Conservation (phyloP, 768 basidiomycete genomes). For the Phanerochaete sordida region DNA sequence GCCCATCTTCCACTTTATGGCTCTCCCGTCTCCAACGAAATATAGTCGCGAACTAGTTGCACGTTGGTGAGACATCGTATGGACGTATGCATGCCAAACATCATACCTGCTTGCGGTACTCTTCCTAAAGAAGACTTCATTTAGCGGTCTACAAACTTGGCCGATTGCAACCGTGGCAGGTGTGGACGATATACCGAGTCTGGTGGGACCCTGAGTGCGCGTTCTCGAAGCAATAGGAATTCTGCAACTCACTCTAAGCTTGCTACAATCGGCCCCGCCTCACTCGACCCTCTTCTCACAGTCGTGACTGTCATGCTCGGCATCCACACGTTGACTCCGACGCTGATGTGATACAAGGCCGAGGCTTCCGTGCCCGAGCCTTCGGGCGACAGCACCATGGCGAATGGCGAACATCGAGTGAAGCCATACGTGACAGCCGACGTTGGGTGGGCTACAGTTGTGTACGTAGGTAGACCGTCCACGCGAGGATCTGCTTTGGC, state of each 20-base stretch:
- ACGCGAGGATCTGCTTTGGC: not conserved
- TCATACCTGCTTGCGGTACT: conserved; percentile 13
- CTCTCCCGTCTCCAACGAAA: conserved; percentile 16
- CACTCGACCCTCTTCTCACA: conserved; percentile 15
- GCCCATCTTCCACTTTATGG: conserved; percentile 21
- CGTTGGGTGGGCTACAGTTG: conserved; percentile 12
- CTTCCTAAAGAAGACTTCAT: conserved; percentile 16
- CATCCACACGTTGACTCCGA: conserved; percentile 23
- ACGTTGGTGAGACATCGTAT: not conserved
- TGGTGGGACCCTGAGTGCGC: not conserved
- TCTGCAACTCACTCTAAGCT: conserved; percentile 19
- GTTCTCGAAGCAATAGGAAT: not conserved
- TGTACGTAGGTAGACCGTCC: conserved; percentile 18
- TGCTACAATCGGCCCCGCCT: conserved; percentile 19
- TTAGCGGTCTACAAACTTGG: conserved; percentile 10
- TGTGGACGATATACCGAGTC: conserved; percentile 12
- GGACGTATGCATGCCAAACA: not conserved
- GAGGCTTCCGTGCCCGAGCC: not conserved
- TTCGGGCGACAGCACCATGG: conserved; percentile 14
- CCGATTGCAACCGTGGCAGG: conserved; percentile 16
- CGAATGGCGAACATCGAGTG: conserved; percentile 19
- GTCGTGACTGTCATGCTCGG: conserved; percentile 17
- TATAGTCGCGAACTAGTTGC: conserved; percentile 17
- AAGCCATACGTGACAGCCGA: conserved; percentile 17
- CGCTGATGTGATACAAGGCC: conserved; percentile 18